A percentile compares a stretch with the other conserved stretches of the same genome.
phyloP scores from a whole-genome alignment of 768 basidiomycete species.

The Pleurotus giganteus region DNA sequence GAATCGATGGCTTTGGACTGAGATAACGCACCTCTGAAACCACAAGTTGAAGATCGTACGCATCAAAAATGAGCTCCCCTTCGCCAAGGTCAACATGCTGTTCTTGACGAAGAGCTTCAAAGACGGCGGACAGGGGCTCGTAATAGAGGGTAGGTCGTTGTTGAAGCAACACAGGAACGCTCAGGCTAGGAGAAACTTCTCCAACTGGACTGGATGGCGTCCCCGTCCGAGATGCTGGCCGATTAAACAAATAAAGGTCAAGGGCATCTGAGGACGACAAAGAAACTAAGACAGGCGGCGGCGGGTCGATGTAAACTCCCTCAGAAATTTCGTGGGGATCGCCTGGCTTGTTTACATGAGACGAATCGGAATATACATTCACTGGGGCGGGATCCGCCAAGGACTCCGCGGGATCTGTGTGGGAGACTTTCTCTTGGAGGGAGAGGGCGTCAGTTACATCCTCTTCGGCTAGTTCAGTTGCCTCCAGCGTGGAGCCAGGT shows the following conservation, averaged over 20 bases:
- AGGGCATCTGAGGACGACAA: constrained; percentile 32
- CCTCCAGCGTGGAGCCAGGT: too few species aligned
- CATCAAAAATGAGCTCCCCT: constrained; percentile 66
- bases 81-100: constrained; percentile 49
- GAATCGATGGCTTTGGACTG: background rate
- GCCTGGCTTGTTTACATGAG: constrained; percentile 9
- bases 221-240: constrained; percentile 29
- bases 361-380: background rate
- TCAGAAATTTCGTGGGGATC: constrained; percentile 63
- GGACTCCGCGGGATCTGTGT: too few species aligned
- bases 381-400: too few species aligned
- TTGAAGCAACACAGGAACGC: constrained; percentile 51
- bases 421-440: too few species aligned
- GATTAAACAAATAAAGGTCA: constrained; percentile 57
- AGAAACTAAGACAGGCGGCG: constrained; percentile 63
- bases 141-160: constrained; percentile 72
- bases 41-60: constrained; percentile 63
- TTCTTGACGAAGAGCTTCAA: constrained; percentile 70
- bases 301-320: constrained; percentile 73
- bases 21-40: constrained; percentile 58
- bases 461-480: too few species aligned
- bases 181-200: constrained; percentile 14
- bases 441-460: too few species aligned
- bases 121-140: constrained; percentile 67
- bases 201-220: constrained; percentile 22